Conservation (phyloP, 2,329 filamentous ascomycete species). For the Byssochlamys sp. region DNA sequence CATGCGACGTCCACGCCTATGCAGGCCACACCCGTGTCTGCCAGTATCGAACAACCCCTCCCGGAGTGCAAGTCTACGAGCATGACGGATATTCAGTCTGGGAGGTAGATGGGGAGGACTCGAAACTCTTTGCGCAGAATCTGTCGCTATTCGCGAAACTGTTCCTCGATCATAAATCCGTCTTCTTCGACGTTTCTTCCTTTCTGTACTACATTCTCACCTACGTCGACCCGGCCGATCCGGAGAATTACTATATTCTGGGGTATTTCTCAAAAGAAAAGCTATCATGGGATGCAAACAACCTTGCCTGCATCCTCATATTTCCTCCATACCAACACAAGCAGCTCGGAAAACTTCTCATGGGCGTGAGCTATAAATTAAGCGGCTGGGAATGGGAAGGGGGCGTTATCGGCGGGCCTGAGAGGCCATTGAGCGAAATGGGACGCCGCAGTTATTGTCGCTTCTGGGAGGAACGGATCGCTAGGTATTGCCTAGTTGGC, state of each 20-base stretch:
- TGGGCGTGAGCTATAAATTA: constrained; percentile 88
- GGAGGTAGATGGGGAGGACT: constrained; percentile 81
- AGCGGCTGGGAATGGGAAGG: constrained; percentile 59
- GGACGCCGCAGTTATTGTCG: constrained; percentile 72
- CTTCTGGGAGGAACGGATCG: constrained; percentile 79
- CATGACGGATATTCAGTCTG: constrained; percentile 75
- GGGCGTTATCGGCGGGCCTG: constrained; percentile 75
- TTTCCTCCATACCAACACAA: constrained; percentile 94
- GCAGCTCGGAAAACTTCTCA: constrained; percentile 76
- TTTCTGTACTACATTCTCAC: constrained; percentile 93
- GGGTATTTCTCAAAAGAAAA: constrained; percentile 99
- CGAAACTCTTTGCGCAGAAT: constrained; percentile 88
- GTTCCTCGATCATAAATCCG: constrained; percentile 94
- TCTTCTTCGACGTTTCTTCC: constrained; percentile 90
- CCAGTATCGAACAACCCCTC: constrained; percentile 44
- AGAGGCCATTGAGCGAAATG: constrained; percentile 82
- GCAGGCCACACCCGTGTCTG: constrained; percentile 41
- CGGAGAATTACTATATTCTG: constrained; percentile 51
- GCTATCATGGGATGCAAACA: constrained; percentile 97
- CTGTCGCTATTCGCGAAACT: constrained; percentile 92
- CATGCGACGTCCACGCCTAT: constrained; percentile 35
- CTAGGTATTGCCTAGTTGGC: constrained; percentile 49
- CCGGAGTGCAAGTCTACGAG: constrained; percentile 67
- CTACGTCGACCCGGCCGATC: constrained; percentile 49
- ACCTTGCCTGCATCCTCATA: constrained; percentile 87